Percentiles rank a stretch among this genome's conserved stretches.
Conservation (phyloP, 192 early-diverging fungal genomes). For the Fimicolochytrium jonesii region DNA sequence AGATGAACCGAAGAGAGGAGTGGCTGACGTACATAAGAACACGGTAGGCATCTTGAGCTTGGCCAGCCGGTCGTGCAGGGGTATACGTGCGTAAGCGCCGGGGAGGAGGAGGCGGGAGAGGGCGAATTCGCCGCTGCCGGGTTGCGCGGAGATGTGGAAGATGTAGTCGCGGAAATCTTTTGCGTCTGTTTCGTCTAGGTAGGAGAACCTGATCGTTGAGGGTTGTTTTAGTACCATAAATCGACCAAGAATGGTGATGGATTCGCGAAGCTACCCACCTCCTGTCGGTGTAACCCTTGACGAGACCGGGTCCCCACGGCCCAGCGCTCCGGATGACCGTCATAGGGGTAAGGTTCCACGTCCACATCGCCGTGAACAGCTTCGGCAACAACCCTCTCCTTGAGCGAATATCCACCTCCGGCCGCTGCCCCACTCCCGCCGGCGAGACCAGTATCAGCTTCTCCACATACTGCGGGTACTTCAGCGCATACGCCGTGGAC, state of each 20-base stretch:
- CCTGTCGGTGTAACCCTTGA: conserved; percentile 50
- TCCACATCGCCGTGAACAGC: conserved; percentile 1
- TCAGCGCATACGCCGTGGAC: conserved; percentile 75
- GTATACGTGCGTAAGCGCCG: conserved; percentile 75
- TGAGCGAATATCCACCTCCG: conserved; percentile 11
- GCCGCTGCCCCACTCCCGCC: conserved; percentile 13
- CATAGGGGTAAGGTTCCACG: conserved; percentile 73
- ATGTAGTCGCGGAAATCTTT: conserved; percentile 72
- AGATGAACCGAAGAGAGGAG: background rate
- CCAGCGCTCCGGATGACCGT: conserved; percentile 70
- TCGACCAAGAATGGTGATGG: background rate
- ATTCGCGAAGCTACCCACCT: background rate
- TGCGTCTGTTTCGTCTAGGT: conserved; percentile 64
- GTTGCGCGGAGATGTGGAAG: conserved; percentile 71
- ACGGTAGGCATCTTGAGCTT: conserved; percentile 66
- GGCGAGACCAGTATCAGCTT: conserved; percentile 86
- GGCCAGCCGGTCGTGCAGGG: conserved; percentile 63
- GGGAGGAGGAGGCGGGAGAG: conserved; percentile 59
- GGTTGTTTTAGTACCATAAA: conserved; percentile 8
- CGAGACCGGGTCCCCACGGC: conserved; percentile 66
- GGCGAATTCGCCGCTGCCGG: conserved; percentile 81
- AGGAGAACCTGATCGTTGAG: conserved; percentile 58
- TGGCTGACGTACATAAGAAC: conserved; percentile 51
- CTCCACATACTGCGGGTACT: conserved; percentile 80
- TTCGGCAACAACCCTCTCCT: background rate